Base-by-base conservation (phyloP, 352 stramenopile genomes). In the Globisporangium spinosum region DNA sequence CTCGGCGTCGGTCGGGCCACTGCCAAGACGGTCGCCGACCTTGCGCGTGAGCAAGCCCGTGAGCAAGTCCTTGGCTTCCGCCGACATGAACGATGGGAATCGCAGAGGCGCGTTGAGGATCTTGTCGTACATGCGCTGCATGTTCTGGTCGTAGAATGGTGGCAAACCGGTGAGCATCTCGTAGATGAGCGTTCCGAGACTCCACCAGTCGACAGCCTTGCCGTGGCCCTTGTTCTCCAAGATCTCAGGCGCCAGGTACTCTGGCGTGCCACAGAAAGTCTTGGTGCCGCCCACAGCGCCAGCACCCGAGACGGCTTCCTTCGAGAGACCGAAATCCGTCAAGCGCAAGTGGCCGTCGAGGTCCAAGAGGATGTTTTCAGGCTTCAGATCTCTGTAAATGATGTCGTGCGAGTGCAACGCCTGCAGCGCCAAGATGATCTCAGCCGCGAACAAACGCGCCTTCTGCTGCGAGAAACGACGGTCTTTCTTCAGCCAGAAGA, bases 341-440 rank as follows among this genome's bases (percentile, higher is more conserved):
- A 98, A 77, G 54, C 92, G 89, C 62, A 98, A 90, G 82, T 98
- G 95, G 54, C 94, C 95, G 63, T 98, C 91, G 29, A 94, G 78
- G 70, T 98, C 96, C 38, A 98, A 78, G 62, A 97, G 78, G 51
- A 98, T 94, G 79, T 99, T 98, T 73, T 98, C 95, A 1, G 96
- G 96, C 82, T 99, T 99, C 47, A 98, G 82, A 74, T 99, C 96
- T 78, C 93, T 86, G 82, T 99, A 98, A 43, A 99, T 97, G 72
- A 99, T 98, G 77, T 98, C 90, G 77, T 96, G 89, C 69, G 87
- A 86, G 85, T 98, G 95, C 59, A 98, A 76, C 68, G 92, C 91
- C 69, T 96, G 89, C 54, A 98, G 82, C 27, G 89, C 95, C n/a
- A 97, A 77, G 59, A 95, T 88, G 72, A 98, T 98, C 74, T 98